These are phyloP conservation scores for Auxenochlorella pyrenoidosa DNA, from an alignment of 139 green algal species.

Conservation along the genomic window DNA sequence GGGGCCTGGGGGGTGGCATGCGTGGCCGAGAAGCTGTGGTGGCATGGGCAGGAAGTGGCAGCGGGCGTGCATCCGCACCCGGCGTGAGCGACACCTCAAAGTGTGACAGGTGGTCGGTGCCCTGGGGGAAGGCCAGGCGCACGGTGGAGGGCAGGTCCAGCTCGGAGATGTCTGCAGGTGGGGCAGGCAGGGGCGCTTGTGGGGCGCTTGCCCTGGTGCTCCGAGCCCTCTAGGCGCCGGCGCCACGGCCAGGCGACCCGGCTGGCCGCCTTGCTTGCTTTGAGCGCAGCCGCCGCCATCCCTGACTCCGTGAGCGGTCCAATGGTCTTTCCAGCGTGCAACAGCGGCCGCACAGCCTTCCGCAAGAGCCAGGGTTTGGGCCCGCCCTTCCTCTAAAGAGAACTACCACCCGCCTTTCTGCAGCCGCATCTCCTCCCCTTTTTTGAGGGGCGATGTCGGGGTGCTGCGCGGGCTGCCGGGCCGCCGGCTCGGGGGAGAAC, in stretches of 20 bases:
- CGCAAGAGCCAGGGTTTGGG: not conserved
- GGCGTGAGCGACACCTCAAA: conserved; percentile 26
- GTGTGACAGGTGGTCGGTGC: not conserved
- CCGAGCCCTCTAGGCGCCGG: no score
- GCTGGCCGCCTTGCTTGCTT: no score
- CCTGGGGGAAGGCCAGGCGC: conserved; percentile 14
- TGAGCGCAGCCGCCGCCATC: no score
- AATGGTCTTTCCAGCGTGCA: no score
- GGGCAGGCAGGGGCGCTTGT: no score
- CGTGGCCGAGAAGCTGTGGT: no score
- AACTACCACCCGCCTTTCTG: not conserved
- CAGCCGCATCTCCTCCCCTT: conserved; percentile 16
- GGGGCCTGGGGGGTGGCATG: no score
- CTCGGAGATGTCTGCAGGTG: conserved; percentile 32
- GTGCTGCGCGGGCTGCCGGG: not conserved
- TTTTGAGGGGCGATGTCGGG: not conserved
- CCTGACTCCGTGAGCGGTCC: no score
- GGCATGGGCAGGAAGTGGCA: not conserved
- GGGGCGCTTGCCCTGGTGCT: not conserved
- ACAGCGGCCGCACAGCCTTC: no score
- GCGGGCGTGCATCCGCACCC: not conserved
- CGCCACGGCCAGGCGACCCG: no score
- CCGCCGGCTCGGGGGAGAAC: not conserved
- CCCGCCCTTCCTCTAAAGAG: not conserved
- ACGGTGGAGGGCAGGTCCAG: conserved; percentile 8